A percentile compares a stretch with the other conserved stretches of the same genome.
phyloP scores from a whole-genome alignment of 1,139 yeast species.

The Meyerozyma sp. region DNA sequence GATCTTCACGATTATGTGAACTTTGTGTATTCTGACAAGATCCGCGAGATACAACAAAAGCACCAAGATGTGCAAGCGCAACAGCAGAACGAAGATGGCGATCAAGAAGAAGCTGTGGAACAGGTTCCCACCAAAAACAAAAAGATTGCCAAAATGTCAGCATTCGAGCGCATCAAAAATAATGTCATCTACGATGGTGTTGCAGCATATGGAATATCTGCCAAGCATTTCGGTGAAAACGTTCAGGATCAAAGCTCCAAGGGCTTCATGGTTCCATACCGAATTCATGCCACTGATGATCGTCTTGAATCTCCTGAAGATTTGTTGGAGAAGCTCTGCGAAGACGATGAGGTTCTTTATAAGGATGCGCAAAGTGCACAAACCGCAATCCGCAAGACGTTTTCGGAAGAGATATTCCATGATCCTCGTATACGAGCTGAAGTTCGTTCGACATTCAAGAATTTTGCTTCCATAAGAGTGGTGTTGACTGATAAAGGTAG shows the following conservation, averaged over 20 bases:
- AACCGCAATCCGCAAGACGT: conserved; percentile 69
- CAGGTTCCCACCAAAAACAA: conserved; percentile 2
- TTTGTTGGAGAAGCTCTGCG: conserved; percentile 51
- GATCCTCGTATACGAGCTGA: conserved; percentile 78
- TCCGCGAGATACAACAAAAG: conserved; percentile 40
- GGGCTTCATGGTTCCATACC: conserved; percentile 44
- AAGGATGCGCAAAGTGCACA: conserved; percentile 60
- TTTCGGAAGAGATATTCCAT: conserved; percentile 74
- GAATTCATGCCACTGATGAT: conserved; percentile 76
- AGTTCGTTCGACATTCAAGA: conserved; percentile 64
- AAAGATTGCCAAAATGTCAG: conserved; percentile 40
- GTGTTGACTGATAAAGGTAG: conserved; percentile 85
- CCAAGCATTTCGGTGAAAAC: conserved; percentile 81
- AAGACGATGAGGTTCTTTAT: conserved; percentile 51
- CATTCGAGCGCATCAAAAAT: conserved; percentile 69
- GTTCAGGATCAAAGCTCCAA: conserved; percentile 55
- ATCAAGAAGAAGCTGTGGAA: conserved; percentile 7
- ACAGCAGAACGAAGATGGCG: conserved; percentile 13
- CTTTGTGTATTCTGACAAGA: conserved; percentile 72
- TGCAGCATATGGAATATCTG: conserved; percentile 68
- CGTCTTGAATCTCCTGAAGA: conserved; percentile 60
- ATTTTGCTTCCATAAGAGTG: conserved; percentile 67
- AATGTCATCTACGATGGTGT: conserved; percentile 68
- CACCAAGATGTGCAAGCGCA: conserved; percentile 12
- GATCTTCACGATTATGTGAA: conserved; percentile 82